Evolutionary conservation across 768 basidiomycete species (phyloP), one percentile per base, ranked within the genome.

Genomic region (Boletus sp.): DNA sequence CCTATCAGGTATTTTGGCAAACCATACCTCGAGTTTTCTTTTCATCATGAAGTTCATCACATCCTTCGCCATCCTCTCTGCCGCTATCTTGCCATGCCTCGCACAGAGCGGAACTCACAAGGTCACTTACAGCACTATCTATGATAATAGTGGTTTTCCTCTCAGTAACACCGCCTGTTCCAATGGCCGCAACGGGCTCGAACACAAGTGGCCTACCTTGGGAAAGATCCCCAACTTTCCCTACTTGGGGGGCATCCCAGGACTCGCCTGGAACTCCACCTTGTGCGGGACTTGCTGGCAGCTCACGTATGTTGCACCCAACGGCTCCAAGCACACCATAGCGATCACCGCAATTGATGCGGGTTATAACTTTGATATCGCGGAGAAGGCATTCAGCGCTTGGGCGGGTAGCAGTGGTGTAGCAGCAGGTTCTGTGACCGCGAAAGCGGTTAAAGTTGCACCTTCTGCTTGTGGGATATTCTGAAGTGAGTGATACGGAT

Each of bases 271-370:
- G 69, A 77, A 83, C 65, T 84, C 83, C 7, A 49, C 75, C 1
- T 67, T 73, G 18, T 87, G 85, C 59, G 84, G 83, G 18, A 76
- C 79, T 33, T 86, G 84, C 71, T 87, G 83, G 83, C 55, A 39
- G 37, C 36, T 47, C 3, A 6, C 1, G 17, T 45, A 50, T n/a
- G 4, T 9, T 47, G 37, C 30, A 37, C 4, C 37, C 7, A 14
- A 45, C 11, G 52, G 46, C 7, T 37, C 17, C 15, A 24, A 4
- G 17, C 7, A 20, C n/a, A 51, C 11, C 39, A 29, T n/a, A 5
- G 12, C n/a, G 28, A 33, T 45, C 10, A 24, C 15, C 17, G 47
- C 50, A 11, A 50, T 49, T 44, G 54, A 42, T 44, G 40, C 14
- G 33, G 44, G 29, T 29, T 10, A 12, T 20, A 41, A 14, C 8